Conservation (phyloP, 805 yeast species). For the Kazachstania viticola region DNA sequence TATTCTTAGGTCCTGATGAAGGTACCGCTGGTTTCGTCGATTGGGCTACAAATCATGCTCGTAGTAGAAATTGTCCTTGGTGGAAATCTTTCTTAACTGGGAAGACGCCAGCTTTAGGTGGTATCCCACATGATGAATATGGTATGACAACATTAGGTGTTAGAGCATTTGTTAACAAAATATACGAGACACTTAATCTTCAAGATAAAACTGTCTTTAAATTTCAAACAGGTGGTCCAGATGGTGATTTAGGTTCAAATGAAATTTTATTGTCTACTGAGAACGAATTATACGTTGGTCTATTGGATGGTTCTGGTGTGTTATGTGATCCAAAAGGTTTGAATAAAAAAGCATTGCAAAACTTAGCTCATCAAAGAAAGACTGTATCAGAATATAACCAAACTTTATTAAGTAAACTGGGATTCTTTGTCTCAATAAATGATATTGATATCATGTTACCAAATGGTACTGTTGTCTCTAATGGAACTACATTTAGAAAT, state of each 20-base stretch:
- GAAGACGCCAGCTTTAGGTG: slow-evolving; percentile 82
- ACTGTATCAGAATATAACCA: slow-evolving; percentile 63
- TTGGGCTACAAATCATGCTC: slow-evolving; percentile 96
- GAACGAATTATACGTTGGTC: slow-evolving; percentile 72
- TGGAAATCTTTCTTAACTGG: slow-evolving; percentile 99
- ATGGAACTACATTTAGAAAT: slow-evolving; percentile 86
- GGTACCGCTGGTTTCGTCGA: slow-evolving; percentile 92
- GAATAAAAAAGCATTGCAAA: slow-evolving; percentile 62
- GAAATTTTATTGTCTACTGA: slow-evolving; percentile 74
- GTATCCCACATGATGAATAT: slow-evolving; percentile 95
- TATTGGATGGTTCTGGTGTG: slow-evolving; percentile 95
- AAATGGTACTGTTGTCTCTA: slow-evolving; percentile 56
- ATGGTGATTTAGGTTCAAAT: slow-evolving; percentile 94
- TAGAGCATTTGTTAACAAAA: slow-evolving; percentile 78
- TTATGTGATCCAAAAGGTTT: slow-evolving; percentile 85
- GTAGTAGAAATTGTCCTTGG: slow-evolving; percentile 86
- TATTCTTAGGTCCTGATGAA: slow-evolving; percentile 98
- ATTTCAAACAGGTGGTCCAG: slow-evolving; percentile 98
- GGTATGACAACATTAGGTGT: slow-evolving; percentile 97
- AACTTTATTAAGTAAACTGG: slow-evolving; percentile 55
- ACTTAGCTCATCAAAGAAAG: slow-evolving; percentile 66
- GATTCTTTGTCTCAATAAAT: slow-evolving; percentile 77
- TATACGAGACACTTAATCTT: slow-evolving; percentile 67
- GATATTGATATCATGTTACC: slow-evolving; percentile 74
- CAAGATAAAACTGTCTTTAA: slow-evolving; percentile 51